phyloP scores from a whole-genome alignment of 1,284 basidiomycete species.

The Ceratobasidium sp. region DNA sequence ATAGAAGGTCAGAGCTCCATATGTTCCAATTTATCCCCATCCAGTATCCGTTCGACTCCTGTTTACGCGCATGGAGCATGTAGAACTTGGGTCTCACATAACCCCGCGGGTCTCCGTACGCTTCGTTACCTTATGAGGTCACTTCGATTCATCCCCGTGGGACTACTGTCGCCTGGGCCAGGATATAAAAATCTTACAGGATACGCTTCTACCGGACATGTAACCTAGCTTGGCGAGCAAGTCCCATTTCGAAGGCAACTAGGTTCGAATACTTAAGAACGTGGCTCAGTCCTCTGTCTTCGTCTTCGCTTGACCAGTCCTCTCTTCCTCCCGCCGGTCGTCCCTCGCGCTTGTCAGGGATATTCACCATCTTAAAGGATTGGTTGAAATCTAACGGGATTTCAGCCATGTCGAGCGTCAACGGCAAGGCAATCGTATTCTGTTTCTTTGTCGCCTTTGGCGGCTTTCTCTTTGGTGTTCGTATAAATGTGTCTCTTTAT shows the following conservation, averaged over 20 bases:
- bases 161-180: not conserved
- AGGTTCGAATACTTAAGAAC: constrained; percentile 44
- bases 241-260: not conserved
- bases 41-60: not conserved
- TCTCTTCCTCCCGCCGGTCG: constrained; percentile 25
- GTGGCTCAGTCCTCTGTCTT: constrained; percentile 31
- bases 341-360: constrained; percentile 4
- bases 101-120: constrained; percentile 12
- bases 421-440: constrained; percentile 69
- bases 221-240: constrained; percentile 29
- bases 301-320: constrained; percentile 38
- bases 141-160: constrained; percentile 44
- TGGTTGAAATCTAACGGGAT: not conserved
- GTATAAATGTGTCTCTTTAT: not conserved
- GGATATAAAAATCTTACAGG: constrained; percentile 22
- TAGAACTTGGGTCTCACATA: too few species aligned
- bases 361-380: not conserved
- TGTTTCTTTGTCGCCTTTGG: constrained; percentile 72
- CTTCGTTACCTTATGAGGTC: constrained; percentile 36
- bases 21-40: constrained; percentile 25
- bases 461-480: constrained; percentile 51
- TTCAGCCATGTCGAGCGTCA: constrained; percentile 52
- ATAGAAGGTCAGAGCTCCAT: constrained; percentile 1
- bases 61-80: constrained; percentile 4
- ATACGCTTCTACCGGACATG: constrained; percentile 39